Conservation (phyloP, 495 filamentous ascomycete genomes). For the Penicillium dipodomyicola region DNA sequence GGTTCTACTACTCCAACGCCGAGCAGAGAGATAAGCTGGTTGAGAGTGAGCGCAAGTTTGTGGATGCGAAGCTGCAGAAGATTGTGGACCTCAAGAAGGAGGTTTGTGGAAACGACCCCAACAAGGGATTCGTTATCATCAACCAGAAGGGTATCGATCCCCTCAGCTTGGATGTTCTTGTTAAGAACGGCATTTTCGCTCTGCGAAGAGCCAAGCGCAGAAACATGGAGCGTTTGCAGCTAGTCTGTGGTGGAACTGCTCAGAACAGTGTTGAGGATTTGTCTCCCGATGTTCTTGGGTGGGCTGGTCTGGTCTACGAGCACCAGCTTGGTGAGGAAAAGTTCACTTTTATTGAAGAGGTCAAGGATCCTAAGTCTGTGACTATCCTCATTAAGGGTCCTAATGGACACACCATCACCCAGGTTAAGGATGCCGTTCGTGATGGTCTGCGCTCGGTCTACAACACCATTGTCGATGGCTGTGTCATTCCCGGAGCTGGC, state of each 20-base stretch:
- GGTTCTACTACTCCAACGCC: conserved; percentile 97
- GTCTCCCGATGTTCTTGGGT: conserved; percentile 83
- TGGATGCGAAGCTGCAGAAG: conserved; percentile 95
- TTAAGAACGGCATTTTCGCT: conserved; percentile 96
- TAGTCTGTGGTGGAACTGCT: conserved; percentile 84
- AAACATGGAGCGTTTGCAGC: conserved; percentile 97
- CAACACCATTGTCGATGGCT: conserved; percentile 97
- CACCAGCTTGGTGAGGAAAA: conserved; percentile 98
- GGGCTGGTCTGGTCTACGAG: conserved; percentile 96
- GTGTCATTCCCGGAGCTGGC: conserved; percentile 90
- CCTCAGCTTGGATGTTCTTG: conserved; percentile 87
- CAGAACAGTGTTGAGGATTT: conserved; percentile 97
- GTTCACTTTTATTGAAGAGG: conserved; percentile 97
- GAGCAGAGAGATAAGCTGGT: conserved; percentile 97
- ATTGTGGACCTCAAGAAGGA: conserved; percentile 98
- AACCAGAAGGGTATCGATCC: conserved; percentile 99
- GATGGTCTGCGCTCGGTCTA: conserved; percentile 93
- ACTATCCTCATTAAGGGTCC: conserved; percentile 97
- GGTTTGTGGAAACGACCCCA: conserved; percentile 89
- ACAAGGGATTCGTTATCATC: conserved; percentile 96
- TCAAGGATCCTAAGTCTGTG: conserved; percentile 98
- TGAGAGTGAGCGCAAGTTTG: conserved; percentile 92
- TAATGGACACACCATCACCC: conserved; percentile 91
- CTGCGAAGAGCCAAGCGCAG: conserved; percentile 91
- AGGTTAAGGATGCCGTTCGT: conserved; percentile 95